These are phyloP conservation scores for Penicillium crustosum DNA, from an alignment of 2,329 filamentous ascomycete species.

Conservation along the genomic window DNA sequence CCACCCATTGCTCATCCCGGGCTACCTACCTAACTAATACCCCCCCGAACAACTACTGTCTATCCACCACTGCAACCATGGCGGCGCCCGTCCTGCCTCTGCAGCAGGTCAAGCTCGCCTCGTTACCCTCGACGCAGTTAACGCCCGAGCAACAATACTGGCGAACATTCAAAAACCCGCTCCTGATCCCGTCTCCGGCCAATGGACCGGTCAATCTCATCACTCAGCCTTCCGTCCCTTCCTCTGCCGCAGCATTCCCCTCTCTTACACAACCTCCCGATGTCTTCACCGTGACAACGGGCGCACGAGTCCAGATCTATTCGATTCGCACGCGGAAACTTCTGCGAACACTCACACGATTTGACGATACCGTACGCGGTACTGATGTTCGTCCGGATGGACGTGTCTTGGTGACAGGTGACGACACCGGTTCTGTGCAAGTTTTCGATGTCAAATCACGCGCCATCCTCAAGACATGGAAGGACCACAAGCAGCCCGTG, in stretches of 20 bases:
- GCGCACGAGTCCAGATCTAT: constrained; percentile 89
- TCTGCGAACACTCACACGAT: constrained; percentile 89
- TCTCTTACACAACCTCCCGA: constrained; percentile 50
- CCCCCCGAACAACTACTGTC: background rate
- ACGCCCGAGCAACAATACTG: constrained; percentile 96
- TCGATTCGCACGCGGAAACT: constrained; percentile 88
- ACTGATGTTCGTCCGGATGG: constrained; percentile 88
- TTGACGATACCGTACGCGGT: constrained; percentile 85
- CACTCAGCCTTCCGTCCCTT: constrained; percentile 62
- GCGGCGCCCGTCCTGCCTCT: constrained; percentile 81
- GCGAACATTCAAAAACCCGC: constrained; percentile 89
- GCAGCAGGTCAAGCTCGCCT: constrained; percentile 76
- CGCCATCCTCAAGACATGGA: constrained; percentile 93
- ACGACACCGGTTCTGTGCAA: constrained; percentile 88
- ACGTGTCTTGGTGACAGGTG: constrained; percentile 83
- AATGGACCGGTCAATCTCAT: constrained; percentile 90
- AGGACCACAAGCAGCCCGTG: constrained; percentile 88
- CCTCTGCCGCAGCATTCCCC: constrained; percentile 42
- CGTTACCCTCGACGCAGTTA: constrained; percentile 71
- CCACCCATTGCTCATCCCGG: background rate
- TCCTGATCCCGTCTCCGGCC: constrained; percentile 85
- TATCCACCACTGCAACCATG: constrained; percentile 54
- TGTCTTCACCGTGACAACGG: constrained; percentile 89
- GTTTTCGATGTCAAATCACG: constrained; percentile 90
- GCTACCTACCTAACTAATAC: constrained; percentile 3